Evolutionary conservation across 345 rosid species (phyloP).

Genomic region (Eucalyptus regnans): DNA sequence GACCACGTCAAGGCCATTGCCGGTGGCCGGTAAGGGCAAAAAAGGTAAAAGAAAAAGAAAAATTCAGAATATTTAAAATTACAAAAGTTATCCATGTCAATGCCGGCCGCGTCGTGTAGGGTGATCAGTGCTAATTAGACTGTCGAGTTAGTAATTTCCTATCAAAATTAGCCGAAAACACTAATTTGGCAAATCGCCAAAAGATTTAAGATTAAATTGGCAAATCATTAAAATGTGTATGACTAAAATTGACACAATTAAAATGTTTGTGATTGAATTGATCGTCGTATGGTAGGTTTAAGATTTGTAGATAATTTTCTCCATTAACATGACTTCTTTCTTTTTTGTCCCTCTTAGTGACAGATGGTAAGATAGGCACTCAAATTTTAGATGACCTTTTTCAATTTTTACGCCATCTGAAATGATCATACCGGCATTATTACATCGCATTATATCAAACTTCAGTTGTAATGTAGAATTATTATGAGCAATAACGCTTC

Average conservation of each 20-base stretch:
- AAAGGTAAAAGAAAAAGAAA: not conserved
- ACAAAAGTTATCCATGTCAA: not conserved
- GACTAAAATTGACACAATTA: not conserved
- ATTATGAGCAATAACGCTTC: not conserved
- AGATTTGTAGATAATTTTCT: not conserved
- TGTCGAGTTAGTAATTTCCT: not conserved
- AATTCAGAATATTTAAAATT: not conserved
- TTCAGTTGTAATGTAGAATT: not conserved
- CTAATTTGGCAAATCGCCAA: not conserved
- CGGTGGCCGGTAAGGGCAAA: not conserved
- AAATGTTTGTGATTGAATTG: too few species aligned
- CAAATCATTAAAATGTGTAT: fast-evolving
- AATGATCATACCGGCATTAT: not conserved
- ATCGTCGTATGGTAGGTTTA: not conserved
- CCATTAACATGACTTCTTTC: not conserved
- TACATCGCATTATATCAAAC: not conserved
- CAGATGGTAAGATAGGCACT: not conserved
- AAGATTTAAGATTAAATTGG: fast-evolving
- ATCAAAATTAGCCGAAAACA: fast-evolving
- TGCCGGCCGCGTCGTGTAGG: fast-evolving
- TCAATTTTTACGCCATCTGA: not conserved
- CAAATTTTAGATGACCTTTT: not conserved
- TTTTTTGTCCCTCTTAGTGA: not conserved
- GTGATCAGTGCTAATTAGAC: fast-evolving
- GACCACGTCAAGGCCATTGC: not conserved